phyloP scores from a whole-genome alignment of 2,329 filamentous ascomycete genomes.

The Pseudocercospora macadamiae region DNA sequence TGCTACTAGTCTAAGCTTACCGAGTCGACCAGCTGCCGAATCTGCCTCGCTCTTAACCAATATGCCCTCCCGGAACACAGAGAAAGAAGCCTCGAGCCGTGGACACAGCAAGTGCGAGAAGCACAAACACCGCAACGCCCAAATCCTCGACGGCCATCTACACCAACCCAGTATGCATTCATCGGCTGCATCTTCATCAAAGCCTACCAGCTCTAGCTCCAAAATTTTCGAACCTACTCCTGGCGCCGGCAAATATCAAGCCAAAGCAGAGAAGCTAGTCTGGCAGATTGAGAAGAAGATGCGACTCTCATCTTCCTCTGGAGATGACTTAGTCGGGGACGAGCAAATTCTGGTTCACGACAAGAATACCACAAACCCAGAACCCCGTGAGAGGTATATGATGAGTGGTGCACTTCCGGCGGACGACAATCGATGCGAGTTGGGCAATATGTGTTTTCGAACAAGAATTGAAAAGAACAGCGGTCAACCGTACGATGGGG shows the following conservation, averaged over 20 bases:
- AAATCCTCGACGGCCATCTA: not conserved
- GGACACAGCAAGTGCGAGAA: not conserved
- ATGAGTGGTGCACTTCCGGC: constrained; percentile 2
- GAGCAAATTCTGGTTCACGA: too few relatives aligned
- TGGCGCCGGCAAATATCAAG: not conserved
- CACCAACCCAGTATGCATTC: too few relatives aligned
- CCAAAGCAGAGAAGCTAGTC: not conserved
- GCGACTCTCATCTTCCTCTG: too few relatives aligned
- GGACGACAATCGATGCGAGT: not conserved
- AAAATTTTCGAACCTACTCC: not conserved
- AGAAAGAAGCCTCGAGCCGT: not conserved
- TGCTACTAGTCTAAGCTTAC: too few relatives aligned
- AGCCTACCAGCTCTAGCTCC: not conserved
- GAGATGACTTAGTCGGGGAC: too few relatives aligned
- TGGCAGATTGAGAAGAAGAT: not conserved
- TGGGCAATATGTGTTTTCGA: not conserved
- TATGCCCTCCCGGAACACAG: not conserved
- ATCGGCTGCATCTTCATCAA: too few relatives aligned
- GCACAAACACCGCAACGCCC: not conserved
- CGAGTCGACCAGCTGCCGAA: too few relatives aligned
- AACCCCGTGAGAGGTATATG: too few relatives aligned
- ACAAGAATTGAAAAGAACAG: too few relatives aligned
- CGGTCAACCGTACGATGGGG: too few relatives aligned
- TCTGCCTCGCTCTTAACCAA: not conserved
- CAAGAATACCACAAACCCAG: too few relatives aligned